phyloP scores from a whole-genome alignment of 371 early-diverging fungal genomes.

The Apophysomyces trapeziformis region DNA sequence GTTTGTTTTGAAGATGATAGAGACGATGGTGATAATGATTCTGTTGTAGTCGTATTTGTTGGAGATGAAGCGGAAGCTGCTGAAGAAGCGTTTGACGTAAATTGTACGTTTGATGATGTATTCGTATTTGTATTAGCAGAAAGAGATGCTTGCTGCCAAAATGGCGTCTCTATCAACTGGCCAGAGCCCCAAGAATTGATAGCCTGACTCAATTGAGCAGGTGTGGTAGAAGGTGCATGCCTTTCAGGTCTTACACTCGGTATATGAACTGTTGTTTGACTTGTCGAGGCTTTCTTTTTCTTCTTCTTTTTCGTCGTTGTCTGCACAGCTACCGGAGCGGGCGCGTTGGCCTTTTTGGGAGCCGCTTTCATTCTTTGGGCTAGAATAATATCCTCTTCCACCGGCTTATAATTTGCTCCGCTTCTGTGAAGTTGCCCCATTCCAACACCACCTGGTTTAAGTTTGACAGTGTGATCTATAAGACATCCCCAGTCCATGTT shows the following conservation, averaged over 20 bases:
- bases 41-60: no score
- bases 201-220: neutral
- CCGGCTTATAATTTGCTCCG: constrained; percentile 48
- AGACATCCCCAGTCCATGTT: constrained; percentile 33
- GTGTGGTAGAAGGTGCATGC: neutral
- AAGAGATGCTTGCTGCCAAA: constrained; percentile 36
- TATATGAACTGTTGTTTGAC: constrained; percentile 9
- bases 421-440: constrained; percentile 51
- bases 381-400: constrained; percentile 47
- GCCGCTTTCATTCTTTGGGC: constrained; percentile 30
- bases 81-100: neutral
- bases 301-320: neutral
- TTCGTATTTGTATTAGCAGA: neutral
- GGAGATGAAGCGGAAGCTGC: no score
- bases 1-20: no score
- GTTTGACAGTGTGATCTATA: constrained; percentile 43
- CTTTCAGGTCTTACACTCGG: constrained; percentile 16
- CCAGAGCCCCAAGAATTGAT: constrained; percentile 31
- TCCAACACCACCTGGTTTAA: constrained; percentile 43
- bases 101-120: neutral
- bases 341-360: neutral
- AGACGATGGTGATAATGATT: no score
- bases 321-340: neutral
- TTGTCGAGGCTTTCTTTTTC: neutral
- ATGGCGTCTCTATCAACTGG: constrained; percentile 34